Conservation (phyloP, 225 moss, liverwort and hornwort species). For the Ulota crispa region DNA sequence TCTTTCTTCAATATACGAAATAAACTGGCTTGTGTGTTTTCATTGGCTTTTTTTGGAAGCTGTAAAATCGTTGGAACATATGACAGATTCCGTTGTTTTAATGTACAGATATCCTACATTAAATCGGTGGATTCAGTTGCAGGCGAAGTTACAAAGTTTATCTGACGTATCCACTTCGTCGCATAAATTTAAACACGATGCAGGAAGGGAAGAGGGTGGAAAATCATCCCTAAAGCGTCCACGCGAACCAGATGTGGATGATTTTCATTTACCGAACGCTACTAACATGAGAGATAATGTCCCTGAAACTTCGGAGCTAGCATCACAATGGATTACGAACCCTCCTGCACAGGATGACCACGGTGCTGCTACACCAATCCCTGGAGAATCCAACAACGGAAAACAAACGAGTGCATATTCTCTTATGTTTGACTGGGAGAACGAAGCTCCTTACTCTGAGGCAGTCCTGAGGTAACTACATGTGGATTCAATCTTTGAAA, state of each 20-base stretch:
- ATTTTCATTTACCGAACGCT: constrained; percentile 29
- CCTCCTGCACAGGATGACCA: constrained; percentile 31
- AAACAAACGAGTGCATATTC: constrained; percentile 50
- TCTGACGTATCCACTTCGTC: constrained; percentile 70
- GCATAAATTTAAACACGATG: constrained; percentile 47
- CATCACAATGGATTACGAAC: constrained; percentile 41
- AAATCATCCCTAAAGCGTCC: constrained; percentile 67
- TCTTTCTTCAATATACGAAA: background rate
- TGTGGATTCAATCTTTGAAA: background rate
- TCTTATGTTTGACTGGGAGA: constrained; percentile 95
- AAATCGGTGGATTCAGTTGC: constrained; percentile 99
- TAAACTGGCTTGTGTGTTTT: background rate
- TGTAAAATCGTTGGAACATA: constrained; percentile 1
- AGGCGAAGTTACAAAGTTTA: constrained; percentile 83
- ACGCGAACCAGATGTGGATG: constrained; percentile 61
- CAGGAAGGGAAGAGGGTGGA: constrained; percentile 45
- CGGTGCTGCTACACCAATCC: constrained; percentile 23
- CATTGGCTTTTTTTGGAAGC: constrained; percentile 5
- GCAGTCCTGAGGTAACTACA: constrained; percentile 72
- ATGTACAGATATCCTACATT: constrained; percentile 78
- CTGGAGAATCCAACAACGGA: constrained; percentile 35
- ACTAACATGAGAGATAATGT: constrained; percentile 45
- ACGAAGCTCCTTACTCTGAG: constrained; percentile 82
- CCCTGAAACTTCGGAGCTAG: constrained; percentile 36
- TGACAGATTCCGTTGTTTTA: constrained; percentile 9